Evolutionary conservation across 805 yeast genomes (phyloP).

Genomic region (Ogataea wickerhamii): DNA sequence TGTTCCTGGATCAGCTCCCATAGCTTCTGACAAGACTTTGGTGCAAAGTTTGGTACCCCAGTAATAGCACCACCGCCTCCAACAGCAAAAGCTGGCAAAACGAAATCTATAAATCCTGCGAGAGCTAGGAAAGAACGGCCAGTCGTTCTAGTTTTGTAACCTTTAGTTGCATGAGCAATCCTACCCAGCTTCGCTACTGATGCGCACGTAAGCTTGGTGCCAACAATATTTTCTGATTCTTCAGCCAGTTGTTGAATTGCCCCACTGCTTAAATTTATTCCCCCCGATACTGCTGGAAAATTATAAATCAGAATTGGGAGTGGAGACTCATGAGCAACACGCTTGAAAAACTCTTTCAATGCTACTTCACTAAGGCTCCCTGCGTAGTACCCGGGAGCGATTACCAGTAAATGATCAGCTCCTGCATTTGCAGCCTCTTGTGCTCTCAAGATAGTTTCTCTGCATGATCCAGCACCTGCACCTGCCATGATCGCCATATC

Average conservation of each 20-base stretch:
- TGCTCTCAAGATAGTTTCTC: slow-evolving; percentile 29
- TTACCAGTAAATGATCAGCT: slow-evolving; percentile 33
- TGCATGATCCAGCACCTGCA: slow-evolving; percentile 25
- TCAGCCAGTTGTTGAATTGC: slow-evolving; percentile 10
- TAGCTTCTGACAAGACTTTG: slow-evolving; percentile 14
- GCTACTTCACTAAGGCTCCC: slow-evolving; percentile 31
- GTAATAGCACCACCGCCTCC: slow-evolving; percentile 19
- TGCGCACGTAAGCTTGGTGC: slow-evolving; percentile 16
- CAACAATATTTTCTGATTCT: slow-evolving; percentile 11
- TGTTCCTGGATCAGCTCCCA: slow-evolving; percentile 12
- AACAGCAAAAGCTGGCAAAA: slow-evolving; percentile 14
- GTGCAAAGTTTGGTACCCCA: slow-evolving; percentile 20
- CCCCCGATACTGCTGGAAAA: slow-evolving; percentile 37
- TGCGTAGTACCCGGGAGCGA: slow-evolving; percentile 37
- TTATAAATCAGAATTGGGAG: slow-evolving; percentile 36
- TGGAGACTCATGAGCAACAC: slow-evolving; percentile 32
- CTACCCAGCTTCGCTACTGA: slow-evolving; percentile 16
- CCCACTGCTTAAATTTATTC: slow-evolving; percentile 24
- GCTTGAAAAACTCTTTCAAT: slow-evolving; percentile 29
- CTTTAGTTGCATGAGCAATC: slow-evolving; percentile 10
- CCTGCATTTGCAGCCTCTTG: slow-evolving; percentile 30
- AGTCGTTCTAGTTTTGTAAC: slow-evolving; percentile 6
- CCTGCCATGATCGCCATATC: slow-evolving; percentile 32
- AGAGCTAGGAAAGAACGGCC: slow-evolving; percentile 12
- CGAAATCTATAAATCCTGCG: slow-evolving; percentile 16